Evolutionary conservation across 2,329 filamentous ascomycete species (phyloP).

Genomic region (Talaromyces pinophilus): DNA sequence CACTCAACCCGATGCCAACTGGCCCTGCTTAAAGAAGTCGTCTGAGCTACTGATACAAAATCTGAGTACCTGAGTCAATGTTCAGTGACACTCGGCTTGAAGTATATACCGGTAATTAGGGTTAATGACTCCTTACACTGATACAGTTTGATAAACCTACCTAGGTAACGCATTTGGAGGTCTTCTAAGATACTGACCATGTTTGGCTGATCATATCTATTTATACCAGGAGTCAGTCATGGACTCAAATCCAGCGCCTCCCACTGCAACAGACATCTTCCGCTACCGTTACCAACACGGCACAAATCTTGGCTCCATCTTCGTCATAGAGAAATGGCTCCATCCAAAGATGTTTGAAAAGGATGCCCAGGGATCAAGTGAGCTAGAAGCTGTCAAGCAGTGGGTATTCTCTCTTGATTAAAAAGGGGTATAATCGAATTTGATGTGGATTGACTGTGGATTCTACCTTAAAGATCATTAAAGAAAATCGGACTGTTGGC

Average conservation of each 20-base stretch:
- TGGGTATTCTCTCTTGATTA: constrained; percentile 21
- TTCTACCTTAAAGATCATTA: constrained; percentile 39
- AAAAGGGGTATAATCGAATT: neutral
- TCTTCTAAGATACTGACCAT: neutral
- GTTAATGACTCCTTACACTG: neutral
- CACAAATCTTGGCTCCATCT: constrained; percentile 60
- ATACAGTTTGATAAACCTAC: neutral
- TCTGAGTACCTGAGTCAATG: no score
- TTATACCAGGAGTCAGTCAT: neutral
- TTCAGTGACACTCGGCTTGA: neutral
- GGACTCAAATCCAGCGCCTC: constrained; percentile 21
- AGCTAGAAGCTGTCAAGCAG: constrained; percentile 54
- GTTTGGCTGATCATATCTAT: neutral
- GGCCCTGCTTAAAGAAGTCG: no score
- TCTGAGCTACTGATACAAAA: no score
- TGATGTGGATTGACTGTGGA: neutral
- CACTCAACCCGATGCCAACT: no score
- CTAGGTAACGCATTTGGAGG: neutral
- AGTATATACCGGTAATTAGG: neutral
- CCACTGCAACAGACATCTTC: constrained; percentile 34
- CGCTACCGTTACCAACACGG: constrained; percentile 63
- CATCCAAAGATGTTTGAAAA: constrained; percentile 53
- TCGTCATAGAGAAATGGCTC: constrained; percentile 63
- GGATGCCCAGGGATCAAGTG: constrained; percentile 45
- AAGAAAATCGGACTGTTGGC: constrained; percentile 50